Conservation (phyloP, 345 rosid species). For the Cardamine chenopodiifolia region DNA sequence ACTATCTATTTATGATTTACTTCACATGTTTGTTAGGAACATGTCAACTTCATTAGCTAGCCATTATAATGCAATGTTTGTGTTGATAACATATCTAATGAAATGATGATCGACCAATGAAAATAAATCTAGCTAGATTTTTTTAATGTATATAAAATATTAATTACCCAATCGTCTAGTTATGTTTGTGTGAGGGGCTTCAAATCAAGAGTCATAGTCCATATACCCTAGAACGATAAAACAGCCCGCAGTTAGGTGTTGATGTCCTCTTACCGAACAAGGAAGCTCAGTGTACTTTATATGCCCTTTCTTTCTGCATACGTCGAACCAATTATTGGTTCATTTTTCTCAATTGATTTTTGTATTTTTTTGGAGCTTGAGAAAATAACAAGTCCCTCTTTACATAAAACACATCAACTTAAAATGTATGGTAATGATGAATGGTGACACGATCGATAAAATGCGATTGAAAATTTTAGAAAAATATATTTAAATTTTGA, state of each 20-base stretch:
- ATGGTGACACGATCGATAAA: not conserved
- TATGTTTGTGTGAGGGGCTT: conserved; percentile 26
- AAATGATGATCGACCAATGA: conserved; percentile 19
- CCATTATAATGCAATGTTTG: conserved; percentile 2
- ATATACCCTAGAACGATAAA: conserved; percentile 41
- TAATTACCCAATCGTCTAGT: conserved; percentile 1
- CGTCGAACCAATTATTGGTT: conserved; percentile 27
- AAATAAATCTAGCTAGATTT: not conserved
- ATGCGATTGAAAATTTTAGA: not conserved
- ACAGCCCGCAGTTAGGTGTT: conserved; percentile 42
- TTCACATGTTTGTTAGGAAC: conserved; percentile 37
- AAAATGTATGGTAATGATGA: not conserved
- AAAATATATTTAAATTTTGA: not conserved
- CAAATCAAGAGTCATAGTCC: conserved; percentile 45
- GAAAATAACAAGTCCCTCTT: not conserved
- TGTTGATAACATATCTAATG: conserved; percentile 14
- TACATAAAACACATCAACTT: too few species aligned
- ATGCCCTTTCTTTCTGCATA: not conserved
- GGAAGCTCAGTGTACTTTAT: conserved; percentile 42
- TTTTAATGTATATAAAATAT: not conserved
- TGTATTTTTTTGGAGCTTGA: not conserved
- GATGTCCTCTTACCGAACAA: conserved; percentile 40
- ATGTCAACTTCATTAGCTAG: conserved; percentile 34
- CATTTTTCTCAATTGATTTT: conserved; percentile 1
- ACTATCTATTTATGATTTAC: conserved; percentile 5